Evolutionary conservation across 106 monocot genomes (phyloP), one percentile per base, ranked within the genome.

Genomic region (Vanilla planifolia): DNA sequence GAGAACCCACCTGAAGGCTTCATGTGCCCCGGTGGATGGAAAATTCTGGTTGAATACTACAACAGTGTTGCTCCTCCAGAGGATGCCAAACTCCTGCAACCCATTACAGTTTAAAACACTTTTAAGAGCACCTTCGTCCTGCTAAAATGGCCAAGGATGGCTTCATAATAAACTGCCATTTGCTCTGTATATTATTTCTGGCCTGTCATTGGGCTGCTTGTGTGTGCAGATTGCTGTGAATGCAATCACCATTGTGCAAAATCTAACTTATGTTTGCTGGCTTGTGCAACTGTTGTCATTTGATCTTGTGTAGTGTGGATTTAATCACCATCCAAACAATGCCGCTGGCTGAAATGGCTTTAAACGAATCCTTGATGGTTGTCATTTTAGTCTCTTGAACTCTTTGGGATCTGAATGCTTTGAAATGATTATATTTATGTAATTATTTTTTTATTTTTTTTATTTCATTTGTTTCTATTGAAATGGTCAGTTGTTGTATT

Each of bases 1-100:
- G 76, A 90, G 43, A 79, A 62, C 47, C 95, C 90, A 28, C 95
- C 95, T 6, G 86, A 90, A 44, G 95, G 95, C 2, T 96, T 96
- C 61, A 96, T 96, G 95, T 90, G 95, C 76, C 95, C 86, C 5
- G 95, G 95, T 26, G 95, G 95, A 30, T 96, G 95, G 95, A 76
- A 90, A 63, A 90, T 96, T 16, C 74, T 96, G 17, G 86, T 91
- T 29, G 95, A 96, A 10, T 53, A 53, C 30, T 96, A 96, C 29
- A 78, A 87, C 24, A 81, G 78, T 43, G 5, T 81, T 27, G 36
- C 60, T 62, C 17, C 71, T 62, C 43, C 72, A 14, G 66, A 74
- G 20, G 77, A 77, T 43, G 66, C 42, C 43, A 79, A 69, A 41
- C 48, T 70, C 34, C 80, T 73, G 2, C 69, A 87, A 63, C 66